phyloP scores from a whole-genome alignment of 2,329 filamentous ascomycete species.

The Fusarium sp. region DNA sequence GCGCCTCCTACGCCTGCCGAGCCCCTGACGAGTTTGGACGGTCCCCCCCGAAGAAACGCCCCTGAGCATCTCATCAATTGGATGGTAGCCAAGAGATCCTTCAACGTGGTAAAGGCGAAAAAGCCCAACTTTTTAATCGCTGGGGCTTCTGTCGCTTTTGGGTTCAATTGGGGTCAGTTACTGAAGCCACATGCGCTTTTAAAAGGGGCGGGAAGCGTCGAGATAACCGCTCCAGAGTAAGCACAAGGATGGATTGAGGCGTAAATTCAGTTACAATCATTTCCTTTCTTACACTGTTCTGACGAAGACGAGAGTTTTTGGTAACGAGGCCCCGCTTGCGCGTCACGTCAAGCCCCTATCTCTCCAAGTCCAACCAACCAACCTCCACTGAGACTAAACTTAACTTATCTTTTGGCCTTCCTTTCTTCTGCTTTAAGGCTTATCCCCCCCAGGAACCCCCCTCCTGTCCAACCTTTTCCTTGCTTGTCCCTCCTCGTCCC shows the following conservation, averaged over 20 bases:
- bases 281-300: slow-evolving; percentile 18
- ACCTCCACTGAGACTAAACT: not conserved
- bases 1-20: not conserved
- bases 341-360: slow-evolving; percentile 24
- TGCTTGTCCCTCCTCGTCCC: not conserved
- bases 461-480: slow-evolving; percentile 1
- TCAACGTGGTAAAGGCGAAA: not conserved
- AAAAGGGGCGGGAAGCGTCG: not conserved
- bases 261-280: slow-evolving; percentile 16
- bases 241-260: not conserved
- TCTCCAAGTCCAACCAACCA: not conserved
- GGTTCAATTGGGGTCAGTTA: not conserved
- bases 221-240: not conserved
- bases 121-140: not conserved
- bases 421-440: slow-evolving; percentile 12
- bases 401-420: slow-evolving; percentile 9
- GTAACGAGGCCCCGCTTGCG: slow-evolving; percentile 19
- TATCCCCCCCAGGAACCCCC: not conserved
- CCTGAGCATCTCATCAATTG: not conserved
- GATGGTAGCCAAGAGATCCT: not conserved
- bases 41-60: not conserved
- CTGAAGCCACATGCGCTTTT: slow-evolving; percentile 1
- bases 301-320: slow-evolving; percentile 4
- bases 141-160: not conserved
- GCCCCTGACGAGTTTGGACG: not conserved